Base-by-base conservation (phyloP, 225 moss, liverwort and hornwort genomes). In the Pseudoscleropodium purum region DNA sequence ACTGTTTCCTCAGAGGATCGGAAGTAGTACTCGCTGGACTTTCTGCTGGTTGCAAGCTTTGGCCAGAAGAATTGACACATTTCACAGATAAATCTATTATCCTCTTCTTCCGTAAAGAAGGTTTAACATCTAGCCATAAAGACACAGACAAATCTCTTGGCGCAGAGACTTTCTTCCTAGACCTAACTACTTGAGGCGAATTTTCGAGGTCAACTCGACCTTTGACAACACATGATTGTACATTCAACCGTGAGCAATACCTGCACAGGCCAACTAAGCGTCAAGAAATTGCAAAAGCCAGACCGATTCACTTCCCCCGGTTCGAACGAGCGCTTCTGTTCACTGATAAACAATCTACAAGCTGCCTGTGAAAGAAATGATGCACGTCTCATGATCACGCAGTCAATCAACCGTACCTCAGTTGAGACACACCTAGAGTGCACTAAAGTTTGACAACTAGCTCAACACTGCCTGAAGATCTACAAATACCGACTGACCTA, bases 41-140 rank as follows among this genome's bases (percentile, higher is more conserved):
- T 88, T 90, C 94, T 81, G 91, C 90, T 70, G 94, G 92, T 91
- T 92, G 92, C 87, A 92, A 89, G 87, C 92, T 92, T 88, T 90
- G 91, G 52, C 91, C 90, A 84, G 91, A 92, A 81, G 92, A 82
- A 41, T 87, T 91, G 34, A 84, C 86, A 91, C 90, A 94, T 88
- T 90, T 86, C 45, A 87, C 56, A 79, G 80, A 79, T 26, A 88
- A 39, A 88, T 86, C 69, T 62, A 72, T 49, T 41, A 79, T 88
- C 56, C 84, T 85, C 54, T 83, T 90, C 88, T 88, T 91, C 70
- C 36, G 83, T 62, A 79, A 79, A 52, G 62, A 79, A 73, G 69
- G 74, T 61, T 81, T 73, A 69, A 87, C 45, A 49, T 89, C 72
- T 89, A 85, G 85, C 89, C 92, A 89, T 66, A 89, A 87, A 79